A percentile compares a stretch with the other conserved stretches of the same genome.
These are phyloP conservation scores for Colletotrichum lini DNA, from an alignment of 2,329 filamentous ascomycete species.

Conservation along the genomic window DNA sequence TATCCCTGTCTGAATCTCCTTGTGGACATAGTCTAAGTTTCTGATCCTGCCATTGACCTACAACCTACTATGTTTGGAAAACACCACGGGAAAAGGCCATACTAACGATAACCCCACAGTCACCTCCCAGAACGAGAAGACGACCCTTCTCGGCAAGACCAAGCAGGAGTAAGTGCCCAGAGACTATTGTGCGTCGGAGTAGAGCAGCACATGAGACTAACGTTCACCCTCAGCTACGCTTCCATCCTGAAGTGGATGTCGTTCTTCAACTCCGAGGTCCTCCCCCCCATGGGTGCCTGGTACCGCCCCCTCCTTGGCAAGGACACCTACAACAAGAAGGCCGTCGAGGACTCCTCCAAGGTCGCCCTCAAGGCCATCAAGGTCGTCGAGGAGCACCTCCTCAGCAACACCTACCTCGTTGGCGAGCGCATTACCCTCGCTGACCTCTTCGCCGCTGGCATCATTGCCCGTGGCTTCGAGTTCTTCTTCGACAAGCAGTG, in stretches of 20 bases:
- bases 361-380: constrained; percentile 76
- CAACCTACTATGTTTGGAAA: constrained; percentile 45
- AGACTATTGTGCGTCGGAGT: constrained; percentile 21
- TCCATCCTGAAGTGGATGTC: constrained; percentile 99
- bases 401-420: constrained; percentile 95
- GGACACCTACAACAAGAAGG: constrained; percentile 97
- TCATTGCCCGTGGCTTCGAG: constrained; percentile 91
- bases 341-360: constrained; percentile 84
- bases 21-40: constrained; percentile 94
- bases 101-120: constrained; percentile 70
- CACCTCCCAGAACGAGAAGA: constrained; percentile 99
- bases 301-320: constrained; percentile 88
- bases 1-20: constrained; percentile 92
- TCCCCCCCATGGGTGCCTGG: constrained; percentile 82
- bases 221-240: constrained; percentile 74
- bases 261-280: constrained; percentile 91
- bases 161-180: constrained; percentile 89
- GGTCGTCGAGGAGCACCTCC: constrained; percentile 88
- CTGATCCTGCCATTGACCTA: constrained; percentile 67
- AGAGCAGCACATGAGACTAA: constrained; percentile 45
- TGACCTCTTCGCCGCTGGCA: constrained; percentile 86
- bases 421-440: constrained; percentile 98
- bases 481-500: constrained; percentile 94
- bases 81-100: constrained; percentile 14
- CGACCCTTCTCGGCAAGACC: constrained; percentile 98